These are phyloP conservation scores for Primulina tabacum DNA, from an alignment of 257 asterid genomes.

Conservation along the genomic window DNA sequence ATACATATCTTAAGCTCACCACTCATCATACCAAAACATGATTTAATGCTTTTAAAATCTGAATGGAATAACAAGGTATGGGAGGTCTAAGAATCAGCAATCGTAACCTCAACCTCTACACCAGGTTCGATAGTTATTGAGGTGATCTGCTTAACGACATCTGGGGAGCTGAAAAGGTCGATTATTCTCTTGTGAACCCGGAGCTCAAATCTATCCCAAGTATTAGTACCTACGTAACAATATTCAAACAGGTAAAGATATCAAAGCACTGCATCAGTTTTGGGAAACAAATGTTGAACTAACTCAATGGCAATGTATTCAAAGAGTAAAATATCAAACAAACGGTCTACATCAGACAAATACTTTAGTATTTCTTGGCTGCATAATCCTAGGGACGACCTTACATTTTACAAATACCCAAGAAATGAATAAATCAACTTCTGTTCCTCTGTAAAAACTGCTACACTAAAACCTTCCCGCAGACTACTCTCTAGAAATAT, in stretches of 20 bases:
- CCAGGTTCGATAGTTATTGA: conserved; percentile 66
- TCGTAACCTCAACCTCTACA: conserved; percentile 62
- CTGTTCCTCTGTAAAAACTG: not conserved
- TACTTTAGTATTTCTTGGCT: not conserved
- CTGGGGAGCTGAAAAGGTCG: conserved; percentile 66
- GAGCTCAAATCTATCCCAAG: conserved; percentile 56
- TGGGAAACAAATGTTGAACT: not conserved
- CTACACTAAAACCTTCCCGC: not conserved
- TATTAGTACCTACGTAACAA: conserved; percentile 43
- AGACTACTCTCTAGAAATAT: too few relatives aligned
- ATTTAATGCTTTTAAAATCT: conserved; percentile 19
- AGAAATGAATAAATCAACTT: not conserved
- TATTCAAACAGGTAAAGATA: not conserved
- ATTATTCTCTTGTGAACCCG: conserved; percentile 64
- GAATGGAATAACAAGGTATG: conserved; percentile 15
- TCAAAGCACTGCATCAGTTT: not conserved
- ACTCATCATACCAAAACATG: not conserved
- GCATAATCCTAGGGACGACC: not conserved
- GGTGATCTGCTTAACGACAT: conserved; percentile 70
- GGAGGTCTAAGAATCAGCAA: conserved; percentile 45
- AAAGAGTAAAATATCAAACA: not conserved
- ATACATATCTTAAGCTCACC: conserved; percentile 16
- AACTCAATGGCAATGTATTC: not conserved
- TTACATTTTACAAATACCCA: not conserved
- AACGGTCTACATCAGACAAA: not conserved